A percentile compares a stretch with the other conserved stretches of the same genome.
phyloP scores from a whole-genome alignment of 2,329 filamentous ascomycete genomes.

The Blastomyces silverae region DNA sequence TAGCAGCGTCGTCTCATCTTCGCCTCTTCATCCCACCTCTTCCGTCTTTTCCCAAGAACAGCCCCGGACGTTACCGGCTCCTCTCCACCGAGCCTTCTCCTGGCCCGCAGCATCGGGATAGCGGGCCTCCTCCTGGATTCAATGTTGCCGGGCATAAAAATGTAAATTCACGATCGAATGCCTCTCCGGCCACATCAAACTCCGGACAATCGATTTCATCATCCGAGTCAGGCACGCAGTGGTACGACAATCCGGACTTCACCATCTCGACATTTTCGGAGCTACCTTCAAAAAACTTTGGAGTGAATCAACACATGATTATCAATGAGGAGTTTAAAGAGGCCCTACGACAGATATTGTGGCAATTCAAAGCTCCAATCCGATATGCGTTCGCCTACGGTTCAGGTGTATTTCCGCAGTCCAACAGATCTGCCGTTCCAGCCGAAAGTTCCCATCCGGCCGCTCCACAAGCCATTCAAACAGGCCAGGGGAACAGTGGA shows the following conservation, averaged over 20 bases:
- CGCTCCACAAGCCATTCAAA: slow-evolving; percentile 70
- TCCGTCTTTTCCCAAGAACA: slow-evolving; percentile 18
- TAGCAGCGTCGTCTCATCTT: slow-evolving; percentile 20
- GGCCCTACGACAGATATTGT: slow-evolving; percentile 74
- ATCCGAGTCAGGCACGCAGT: slow-evolving; percentile 45
- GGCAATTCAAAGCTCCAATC: slow-evolving; percentile 87
- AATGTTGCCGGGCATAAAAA: slow-evolving; percentile 22
- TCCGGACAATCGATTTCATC: slow-evolving; percentile 30
- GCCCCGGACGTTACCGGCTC: slow-evolving; percentile 23
- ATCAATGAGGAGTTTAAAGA: slow-evolving; percentile 96
- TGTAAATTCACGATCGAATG: slow-evolving; percentile 18
- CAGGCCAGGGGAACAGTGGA: slow-evolving; percentile 76
- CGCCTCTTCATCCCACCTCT: slow-evolving; percentile 22
- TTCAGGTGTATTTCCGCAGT: slow-evolving; percentile 89
- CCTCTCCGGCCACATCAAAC: slow-evolving; percentile 19
- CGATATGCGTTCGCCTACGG: slow-evolving; percentile 97
- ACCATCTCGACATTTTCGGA: slow-evolving; percentile 68
- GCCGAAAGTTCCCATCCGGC: slow-evolving; percentile 63
- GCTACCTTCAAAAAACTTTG: slow-evolving; percentile 72
- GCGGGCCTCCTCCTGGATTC: slow-evolving; percentile 18
- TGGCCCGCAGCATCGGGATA: slow-evolving; percentile 19
- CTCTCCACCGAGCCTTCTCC: slow-evolving; percentile 29
- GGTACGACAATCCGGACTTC: slow-evolving; percentile 69
- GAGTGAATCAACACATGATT: slow-evolving; percentile 91
- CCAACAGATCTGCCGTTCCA: slow-evolving; percentile 39